Evolutionary conservation across 345 rosid genomes (phyloP).

Genomic region (Microcos paniculata): DNA sequence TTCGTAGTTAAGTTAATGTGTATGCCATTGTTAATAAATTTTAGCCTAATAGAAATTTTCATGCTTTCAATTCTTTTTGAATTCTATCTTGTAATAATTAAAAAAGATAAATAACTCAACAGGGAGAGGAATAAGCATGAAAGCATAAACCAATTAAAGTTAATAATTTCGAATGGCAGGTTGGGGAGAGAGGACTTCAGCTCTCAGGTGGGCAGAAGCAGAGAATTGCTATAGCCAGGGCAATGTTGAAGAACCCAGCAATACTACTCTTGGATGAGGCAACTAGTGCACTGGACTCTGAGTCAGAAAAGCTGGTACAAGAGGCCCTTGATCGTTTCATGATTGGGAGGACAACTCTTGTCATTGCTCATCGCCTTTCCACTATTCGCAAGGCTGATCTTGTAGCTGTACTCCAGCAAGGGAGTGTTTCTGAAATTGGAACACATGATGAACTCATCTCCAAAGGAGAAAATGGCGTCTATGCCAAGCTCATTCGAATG

Average conservation of each 20-base stretch:
- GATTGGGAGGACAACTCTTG: conserved; percentile 98
- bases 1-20: neutral
- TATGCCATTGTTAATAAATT: neutral
- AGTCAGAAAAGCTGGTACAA: conserved; percentile 95
- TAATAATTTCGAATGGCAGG: conserved; percentile 54
- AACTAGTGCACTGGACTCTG: conserved; percentile 94
- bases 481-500: conserved; percentile 91
- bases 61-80: neutral
- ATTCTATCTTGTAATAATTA: neutral
- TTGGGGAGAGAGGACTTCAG: conserved; percentile 96
- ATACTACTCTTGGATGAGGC: conserved; percentile 92
- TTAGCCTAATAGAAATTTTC: neutral
- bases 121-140: neutral
- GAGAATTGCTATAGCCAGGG: conserved; percentile 95
- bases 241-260: conserved; percentile 96
- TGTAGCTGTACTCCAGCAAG: conserved; percentile 95
- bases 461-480: conserved; percentile 87
- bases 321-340: conserved; percentile 96
- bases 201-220: conserved; percentile 99
- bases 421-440: conserved; percentile 89
- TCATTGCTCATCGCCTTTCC: conserved; percentile 95
- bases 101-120: neutral
- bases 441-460: conserved; percentile 85
- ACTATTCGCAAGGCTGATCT: conserved; percentile 97
- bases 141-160: neutral